These are phyloP conservation scores for Fusarium heterosporum DNA, from an alignment of 2,329 filamentous ascomycete species.

Conservation along the genomic window DNA sequence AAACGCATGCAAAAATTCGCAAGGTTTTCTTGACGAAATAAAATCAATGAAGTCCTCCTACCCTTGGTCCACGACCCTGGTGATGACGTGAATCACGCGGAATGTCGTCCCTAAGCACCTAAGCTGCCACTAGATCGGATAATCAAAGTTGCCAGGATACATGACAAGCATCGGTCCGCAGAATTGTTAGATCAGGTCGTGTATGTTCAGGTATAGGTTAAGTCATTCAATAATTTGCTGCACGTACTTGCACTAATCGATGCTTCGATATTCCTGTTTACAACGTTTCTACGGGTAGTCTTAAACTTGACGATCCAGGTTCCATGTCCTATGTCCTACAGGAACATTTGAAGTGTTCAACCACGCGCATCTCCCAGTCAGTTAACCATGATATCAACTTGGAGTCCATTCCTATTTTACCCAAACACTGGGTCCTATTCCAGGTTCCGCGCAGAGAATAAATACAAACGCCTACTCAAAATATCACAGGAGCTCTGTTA, in stretches of 20 bases:
- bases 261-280: neutral
- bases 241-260: neutral
- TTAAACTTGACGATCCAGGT: neutral
- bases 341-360: neutral
- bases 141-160: neutral
- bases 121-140: neutral
- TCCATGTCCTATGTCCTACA: neutral
- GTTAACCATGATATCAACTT: neutral
- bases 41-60: slow-evolving; percentile 52
- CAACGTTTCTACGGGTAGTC: neutral
- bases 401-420: slow-evolving; percentile 15
- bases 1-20: slow-evolving; percentile 54
- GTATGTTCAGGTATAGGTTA: neutral
- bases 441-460: neutral
- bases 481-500: neutral
- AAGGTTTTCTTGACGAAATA: slow-evolving; percentile 54
- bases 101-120: neutral
- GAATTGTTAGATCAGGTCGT: neutral
- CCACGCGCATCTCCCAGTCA: neutral
- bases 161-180: too few relatives aligned
- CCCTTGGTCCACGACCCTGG: slow-evolving; percentile 7
- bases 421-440: slow-evolving; percentile 14
- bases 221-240: neutral
- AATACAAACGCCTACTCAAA: slow-evolving; percentile 1
- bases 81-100: slow-evolving; percentile 12